Percentiles rank a stretch among this genome's conserved stretches.
phyloP scores from a whole-genome alignment of 495 filamentous ascomycete species.

The Tricharina praecox region DNA sequence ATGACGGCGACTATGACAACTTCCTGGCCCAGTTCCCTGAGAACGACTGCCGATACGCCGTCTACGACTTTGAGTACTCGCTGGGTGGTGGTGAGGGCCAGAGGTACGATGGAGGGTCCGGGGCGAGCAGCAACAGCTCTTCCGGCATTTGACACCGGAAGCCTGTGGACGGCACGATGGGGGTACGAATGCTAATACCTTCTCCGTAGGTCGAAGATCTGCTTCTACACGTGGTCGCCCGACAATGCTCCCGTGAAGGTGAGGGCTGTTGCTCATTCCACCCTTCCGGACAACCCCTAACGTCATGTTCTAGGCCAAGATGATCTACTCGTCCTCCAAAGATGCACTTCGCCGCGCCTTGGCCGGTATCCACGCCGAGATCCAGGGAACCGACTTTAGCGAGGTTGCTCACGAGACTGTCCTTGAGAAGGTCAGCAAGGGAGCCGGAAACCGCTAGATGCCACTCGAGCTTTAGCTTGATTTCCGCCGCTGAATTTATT shows the following conservation, averaged over 20 bases:
- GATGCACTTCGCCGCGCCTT: conserved; percentile 78
- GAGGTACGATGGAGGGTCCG: too few relatives aligned
- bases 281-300: conserved; percentile 1
- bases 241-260: conserved; percentile 69
- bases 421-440: conserved; percentile 66
- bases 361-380: conserved; percentile 57
- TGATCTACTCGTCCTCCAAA: conserved; percentile 95
- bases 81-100: conserved; percentile 63
- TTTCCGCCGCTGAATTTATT: conserved; percentile 6
- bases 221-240: conserved; percentile 87
- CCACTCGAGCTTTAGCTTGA: neutral
- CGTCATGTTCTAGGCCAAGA: conserved; percentile 44
- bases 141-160: too few relatives aligned
- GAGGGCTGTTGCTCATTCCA: conserved; percentile 25
- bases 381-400: conserved; percentile 83
- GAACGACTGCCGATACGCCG: conserved; percentile 50
- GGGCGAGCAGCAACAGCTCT: too few relatives aligned
- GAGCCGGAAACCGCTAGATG: conserved; percentile 18
- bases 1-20: conserved; percentile 24
- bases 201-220: conserved; percentile 66
- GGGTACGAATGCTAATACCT: neutral
- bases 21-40: conserved; percentile 14
- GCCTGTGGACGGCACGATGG: too few relatives aligned
- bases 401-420: conserved; percentile 77
- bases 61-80: conserved; percentile 84